phyloP scores from a whole-genome alignment of 148 eudicot genomes.

The Salicornia ramosissima region DNA sequence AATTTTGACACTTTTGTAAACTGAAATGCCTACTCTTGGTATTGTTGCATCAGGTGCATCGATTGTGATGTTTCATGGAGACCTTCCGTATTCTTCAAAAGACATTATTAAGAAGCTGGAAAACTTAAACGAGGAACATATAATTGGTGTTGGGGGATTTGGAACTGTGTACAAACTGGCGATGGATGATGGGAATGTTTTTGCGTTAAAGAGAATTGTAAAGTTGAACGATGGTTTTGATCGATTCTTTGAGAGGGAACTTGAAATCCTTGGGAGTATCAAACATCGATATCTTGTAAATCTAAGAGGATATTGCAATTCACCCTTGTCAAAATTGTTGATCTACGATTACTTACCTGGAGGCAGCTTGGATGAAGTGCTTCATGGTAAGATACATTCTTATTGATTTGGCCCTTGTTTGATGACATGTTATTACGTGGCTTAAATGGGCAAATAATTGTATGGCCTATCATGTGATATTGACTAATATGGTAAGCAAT shows the following conservation, averaged over 20 bases:
- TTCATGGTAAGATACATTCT: conserved; percentile 62
- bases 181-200: conserved; percentile 91
- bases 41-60: conserved; percentile 71
- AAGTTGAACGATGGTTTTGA: conserved; percentile 88
- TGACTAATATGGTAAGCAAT: background rate
- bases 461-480: too few species aligned
- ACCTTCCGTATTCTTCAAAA: conserved; percentile 89
- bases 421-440: background rate
- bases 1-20: background rate
- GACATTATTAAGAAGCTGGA: conserved; percentile 87
- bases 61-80: conserved; percentile 98
- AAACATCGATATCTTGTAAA: conserved; percentile 92
- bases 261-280: conserved; percentile 96
- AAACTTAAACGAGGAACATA: conserved; percentile 76
- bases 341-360: conserved; percentile 91
- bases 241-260: conserved; percentile 95
- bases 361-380: conserved; percentile 96
- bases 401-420: background rate
- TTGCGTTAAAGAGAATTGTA: conserved; percentile 86
- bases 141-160: conserved; percentile 93
- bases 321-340: conserved; percentile 76
- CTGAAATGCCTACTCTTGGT: conserved; percentile 7
- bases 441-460: conserved; percentile 5
- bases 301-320: conserved; percentile 96
- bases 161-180: conserved; percentile 93